Evolutionary conservation across 75 land plant species (phyloP), one percentile per base, ranked within the genome.

Genomic region (Adiantum capillusveneris): DNA sequence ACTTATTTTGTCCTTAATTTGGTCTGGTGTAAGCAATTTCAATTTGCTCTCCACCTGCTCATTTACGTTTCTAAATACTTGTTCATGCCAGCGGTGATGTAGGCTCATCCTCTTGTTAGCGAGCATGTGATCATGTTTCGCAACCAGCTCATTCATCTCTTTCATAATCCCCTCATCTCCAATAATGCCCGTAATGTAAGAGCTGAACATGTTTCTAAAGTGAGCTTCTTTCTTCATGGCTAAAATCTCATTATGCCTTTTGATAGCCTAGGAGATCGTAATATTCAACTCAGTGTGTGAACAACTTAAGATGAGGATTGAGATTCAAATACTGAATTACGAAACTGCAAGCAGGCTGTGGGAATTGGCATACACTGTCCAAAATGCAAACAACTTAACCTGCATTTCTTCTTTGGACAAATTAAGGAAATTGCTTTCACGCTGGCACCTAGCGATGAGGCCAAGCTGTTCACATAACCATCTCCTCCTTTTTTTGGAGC

Each of bases 151-250:
- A 46, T 46, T 46, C 49, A 46, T 46, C 21, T 46, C 49, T 46
- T 46, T 46, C 49, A 46, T 46, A 14, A 46, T 46, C 3, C 49
- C 49, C 49, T 46, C 49, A 46, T 46, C 49, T 46, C 49, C 49
- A 46, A 46, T 46, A n/a, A 46, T 46, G 5, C 49, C 49, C 5
- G 49, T 46, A 46, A 46, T 17, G 17, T 46, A 46, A 20, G 49
- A 46, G 49, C 49, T 46, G 17, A 46, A 46, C 49, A 46, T 46
- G 5, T 46, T 46, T 17, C 49, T 46, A 20, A 46, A 46, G 21
- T 46, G 49, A 7, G 49, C 49, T 20, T 46, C 49, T 46, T 46
- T 46, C 21, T 46, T 46, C 49, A 46, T 46, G n/a, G 49, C 6
- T n/a, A 7, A 14, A 46, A 46, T 46, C 21, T 46, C 49, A 17